Conservation (phyloP, 192 early-diverging fungal genomes). For the Coemansia sp. region DNA sequence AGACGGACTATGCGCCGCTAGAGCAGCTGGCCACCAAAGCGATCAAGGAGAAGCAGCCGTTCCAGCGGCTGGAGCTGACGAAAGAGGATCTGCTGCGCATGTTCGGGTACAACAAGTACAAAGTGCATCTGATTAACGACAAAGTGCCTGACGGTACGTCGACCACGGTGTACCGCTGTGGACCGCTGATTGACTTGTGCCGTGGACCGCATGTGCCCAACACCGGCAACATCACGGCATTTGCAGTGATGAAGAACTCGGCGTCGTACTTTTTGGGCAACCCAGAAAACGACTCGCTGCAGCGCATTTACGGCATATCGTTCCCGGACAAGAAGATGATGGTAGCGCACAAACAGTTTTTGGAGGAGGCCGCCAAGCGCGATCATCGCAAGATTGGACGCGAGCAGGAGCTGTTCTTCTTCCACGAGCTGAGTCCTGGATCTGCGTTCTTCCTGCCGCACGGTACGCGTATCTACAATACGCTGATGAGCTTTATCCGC, state of each 20-base stretch:
- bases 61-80: conserved; percentile 81
- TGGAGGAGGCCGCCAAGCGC: conserved; percentile 89
- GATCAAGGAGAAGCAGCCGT: conserved; percentile 94
- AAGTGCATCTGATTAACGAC: conserved; percentile 88
- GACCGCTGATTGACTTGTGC: conserved; percentile 97
- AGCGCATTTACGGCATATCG: conserved; percentile 98
- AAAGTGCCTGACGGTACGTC: conserved; percentile 91
- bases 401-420: conserved; percentile 99
- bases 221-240: conserved; percentile 91
- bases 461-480: conserved; percentile 95
- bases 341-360: conserved; percentile 92
- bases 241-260: conserved; percentile 95
- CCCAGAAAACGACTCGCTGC: conserved; percentile 95
- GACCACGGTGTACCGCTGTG: conserved; percentile 98
- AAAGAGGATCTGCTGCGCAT: conserved; percentile 93
- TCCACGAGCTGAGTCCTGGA: conserved; percentile 92
- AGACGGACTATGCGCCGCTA: conserved; percentile 81
- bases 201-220: conserved; percentile 93
- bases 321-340: conserved; percentile 99
- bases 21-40: conserved; percentile 85
- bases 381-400: conserved; percentile 96
- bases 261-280: conserved; percentile 98
- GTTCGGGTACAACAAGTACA: conserved; percentile 99
- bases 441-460: conserved; percentile 94
- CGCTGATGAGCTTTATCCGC: conserved; percentile 86